Evolutionary conservation across 305 asterid genomes (phyloP), one percentile per base, ranked within the genome.

Genomic region (Withania somnifera): DNA sequence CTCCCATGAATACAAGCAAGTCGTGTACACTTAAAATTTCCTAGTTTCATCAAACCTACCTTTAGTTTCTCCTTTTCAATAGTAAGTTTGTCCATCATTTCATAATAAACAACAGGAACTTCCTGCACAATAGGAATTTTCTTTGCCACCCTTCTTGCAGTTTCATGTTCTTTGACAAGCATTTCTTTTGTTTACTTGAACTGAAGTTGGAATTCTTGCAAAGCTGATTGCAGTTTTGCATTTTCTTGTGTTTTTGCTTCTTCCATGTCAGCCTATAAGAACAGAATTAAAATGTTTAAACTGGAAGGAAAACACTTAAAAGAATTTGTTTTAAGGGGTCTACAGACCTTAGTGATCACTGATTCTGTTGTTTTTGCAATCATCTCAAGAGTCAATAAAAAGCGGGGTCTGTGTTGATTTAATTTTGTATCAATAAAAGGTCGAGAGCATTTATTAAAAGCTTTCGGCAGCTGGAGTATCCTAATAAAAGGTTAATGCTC

Each of bases 331-430:
- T 82, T 90, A 84, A 90, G 93, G 86, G 99, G 98, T 53, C 89
- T 96, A 77, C 98, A 93, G 84, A 90, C 98, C 68, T 94, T 98
- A 24, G 94, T 96, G 84, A 94, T 94, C 83, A 94, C 98, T 76
- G 99, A 96, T 89, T 92, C 99, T 85, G 98, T 98, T 54, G 94
- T 96, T 82, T 96, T 96, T 90, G 99, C 99, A 79, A 92, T 96
- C 98, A 96, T 96, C 85, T 96, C 99, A 69, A 91, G 99, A 77
- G 99, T 96, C 86, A 96, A 96, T 87, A 75, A 28, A 71, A 73
- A 15, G 61, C 22, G 24, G 8, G 56, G 42, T 75, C 15, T 5
- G 26, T 50, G 45, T 75, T 75, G 17, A 17, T 75, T 26, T 75
- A 61, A 50, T 26, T 26, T 75, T 75, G 45, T 26, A 50, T 75